phyloP scores from a whole-genome alignment of 2,329 filamentous ascomycete genomes.

The Huntiella decipiens region DNA sequence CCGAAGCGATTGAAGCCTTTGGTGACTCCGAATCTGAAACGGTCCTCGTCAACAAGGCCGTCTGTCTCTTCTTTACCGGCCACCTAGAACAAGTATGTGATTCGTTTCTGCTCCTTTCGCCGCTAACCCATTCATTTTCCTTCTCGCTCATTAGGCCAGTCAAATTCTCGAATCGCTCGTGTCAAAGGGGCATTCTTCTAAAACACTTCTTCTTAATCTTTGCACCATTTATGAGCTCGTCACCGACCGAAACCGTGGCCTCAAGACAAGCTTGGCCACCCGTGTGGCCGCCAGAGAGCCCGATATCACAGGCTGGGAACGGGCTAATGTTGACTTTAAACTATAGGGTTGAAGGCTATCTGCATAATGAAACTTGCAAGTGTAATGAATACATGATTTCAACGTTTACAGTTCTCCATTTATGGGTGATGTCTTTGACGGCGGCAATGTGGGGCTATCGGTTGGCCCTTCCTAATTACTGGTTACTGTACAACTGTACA shows the following conservation, averaged over 20 bases:
- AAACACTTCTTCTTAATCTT: constrained; percentile 73
- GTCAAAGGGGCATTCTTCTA: constrained; percentile 44
- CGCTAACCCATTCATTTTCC: neutral
- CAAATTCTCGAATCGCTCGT: constrained; percentile 48
- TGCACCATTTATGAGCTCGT: constrained; percentile 83
- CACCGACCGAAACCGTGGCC: constrained; percentile 50
- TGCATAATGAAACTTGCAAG: too few relatives aligned
- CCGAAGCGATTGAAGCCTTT: constrained; percentile 21
- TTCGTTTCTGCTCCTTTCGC: neutral
- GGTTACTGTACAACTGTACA: too few relatives aligned
- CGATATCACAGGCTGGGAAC: constrained; percentile 46
- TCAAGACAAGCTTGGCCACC: constrained; percentile 56
- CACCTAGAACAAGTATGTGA: constrained; percentile 46
- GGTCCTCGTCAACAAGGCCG: constrained; percentile 63
- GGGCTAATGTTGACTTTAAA: constrained; percentile 57
- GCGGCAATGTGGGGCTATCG: too few relatives aligned
- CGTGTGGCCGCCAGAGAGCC: constrained; percentile 42
- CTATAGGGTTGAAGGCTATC: constrained; percentile 24
- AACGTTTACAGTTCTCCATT: too few relatives aligned
- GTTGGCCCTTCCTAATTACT: too few relatives aligned
- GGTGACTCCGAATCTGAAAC: constrained; percentile 38
- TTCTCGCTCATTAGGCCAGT: constrained; percentile 31
- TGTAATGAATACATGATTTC: too few relatives aligned
- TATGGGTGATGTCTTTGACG: too few relatives aligned
- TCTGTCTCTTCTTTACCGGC: constrained; percentile 68